Conservation (phyloP, 805 yeast genomes). For the Saturnispora sanitii region DNA sequence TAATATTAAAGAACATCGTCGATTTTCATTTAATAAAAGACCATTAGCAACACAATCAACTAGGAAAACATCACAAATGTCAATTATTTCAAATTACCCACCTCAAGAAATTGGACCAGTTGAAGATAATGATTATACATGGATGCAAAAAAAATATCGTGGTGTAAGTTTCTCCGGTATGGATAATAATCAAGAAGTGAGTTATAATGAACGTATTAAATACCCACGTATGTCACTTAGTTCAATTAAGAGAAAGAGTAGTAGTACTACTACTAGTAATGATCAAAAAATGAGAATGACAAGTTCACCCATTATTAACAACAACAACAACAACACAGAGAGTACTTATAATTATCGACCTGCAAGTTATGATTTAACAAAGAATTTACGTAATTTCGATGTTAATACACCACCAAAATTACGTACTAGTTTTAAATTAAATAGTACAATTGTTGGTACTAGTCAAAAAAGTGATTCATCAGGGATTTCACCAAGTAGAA, state of each 20-base stretch:
- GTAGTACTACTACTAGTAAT: background rate
- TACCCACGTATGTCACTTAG: conserved; percentile 39
- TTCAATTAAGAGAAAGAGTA: background rate
- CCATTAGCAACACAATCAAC: conserved; percentile 16
- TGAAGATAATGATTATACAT: conserved; percentile 24
- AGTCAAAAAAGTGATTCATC: background rate
- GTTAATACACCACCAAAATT: conserved; percentile 7
- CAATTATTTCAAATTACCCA: conserved; percentile 22
- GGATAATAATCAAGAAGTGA: no score
- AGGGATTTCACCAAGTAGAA: background rate
- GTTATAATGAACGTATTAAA: conserved; percentile 45
- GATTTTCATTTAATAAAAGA: conserved; percentile 25
- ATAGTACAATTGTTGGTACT: background rate
- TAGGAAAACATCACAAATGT: conserved; percentile 22
- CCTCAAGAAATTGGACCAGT: conserved; percentile 24
- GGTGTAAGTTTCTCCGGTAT: conserved; percentile 25
- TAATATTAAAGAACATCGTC: conserved; percentile 2
- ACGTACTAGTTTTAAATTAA: conserved; percentile 1
- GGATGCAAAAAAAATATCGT: conserved; percentile 23
- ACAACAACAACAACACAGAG: no score
- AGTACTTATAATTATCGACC: conserved; percentile 32
- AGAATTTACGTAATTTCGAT: conserved; percentile 28
- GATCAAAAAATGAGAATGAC: no score
- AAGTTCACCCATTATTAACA: no score
- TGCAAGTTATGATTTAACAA: conserved; percentile 37